Base-by-base conservation (phyloP, 352 stramenopile species). In the Phytophthora chlamydospora region DNA sequence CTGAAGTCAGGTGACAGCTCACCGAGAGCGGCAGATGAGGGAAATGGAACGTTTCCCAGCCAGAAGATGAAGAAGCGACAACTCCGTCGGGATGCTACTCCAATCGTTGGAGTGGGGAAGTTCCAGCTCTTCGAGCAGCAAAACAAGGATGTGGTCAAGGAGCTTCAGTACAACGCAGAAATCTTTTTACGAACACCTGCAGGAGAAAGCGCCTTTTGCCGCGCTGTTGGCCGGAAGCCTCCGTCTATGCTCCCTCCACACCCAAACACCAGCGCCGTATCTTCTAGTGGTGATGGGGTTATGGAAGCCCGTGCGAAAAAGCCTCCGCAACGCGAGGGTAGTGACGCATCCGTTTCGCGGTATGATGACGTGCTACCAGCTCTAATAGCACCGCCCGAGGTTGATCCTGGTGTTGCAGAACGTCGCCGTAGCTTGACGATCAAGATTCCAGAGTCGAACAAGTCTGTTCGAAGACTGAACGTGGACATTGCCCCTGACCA, bases 91-190 rank as follows among this genome's bases (percentile, higher is more conserved):
- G 80, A 93, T 55, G 74, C 85, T 7, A 83, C 78, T 36, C 85
- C 86, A 19, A 61, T 90, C 24, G 71, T 83, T 41, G 86, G 87
- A 4, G 70, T 88, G 12, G 86, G 88, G 13, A 95, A 95, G 35
- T 84, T 96, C 41, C 47, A 95, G n/a, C 59, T 96, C 3, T 96
- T 89, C 55, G 87, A 95, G 50, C 88, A 95, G 53, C 85, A 95
- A 45, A 96, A 95, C 71, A 95, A 95, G 58, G 88, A 96, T 36
- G 83, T 96, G n/a, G 71, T 96, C 49, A 96, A 96, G 60, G 88
- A 96, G 54, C 67, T 96, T 9, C 85, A 95, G 59, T 96, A 93
- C 62, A 92, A 87, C 41, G 87, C 86, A 1, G 88, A 96, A 55
- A 82, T 95, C 2, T 96, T 88, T 51, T 68, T 84, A 12, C 73